Percentiles rank a stretch among this genome's conserved stretches.
phyloP scores from a whole-genome alignment of 495 filamentous ascomycete genomes.

The Podospora pseudopauciseta region DNA sequence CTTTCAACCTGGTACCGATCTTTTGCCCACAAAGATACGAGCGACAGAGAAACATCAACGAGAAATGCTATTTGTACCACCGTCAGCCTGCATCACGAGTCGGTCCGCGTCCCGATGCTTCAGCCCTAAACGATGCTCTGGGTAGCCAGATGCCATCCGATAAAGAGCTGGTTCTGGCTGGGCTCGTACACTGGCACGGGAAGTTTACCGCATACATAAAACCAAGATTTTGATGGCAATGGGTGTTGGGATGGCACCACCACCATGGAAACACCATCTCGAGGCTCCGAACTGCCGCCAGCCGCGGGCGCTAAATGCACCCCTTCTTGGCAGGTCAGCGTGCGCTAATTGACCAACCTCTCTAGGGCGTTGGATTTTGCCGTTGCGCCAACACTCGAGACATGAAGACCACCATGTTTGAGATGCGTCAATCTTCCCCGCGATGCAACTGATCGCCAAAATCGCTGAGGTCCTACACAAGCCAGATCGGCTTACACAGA shows the following conservation, averaged over 20 bases:
- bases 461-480: not conserved
- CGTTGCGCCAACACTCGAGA: not conserved
- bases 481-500: not conserved
- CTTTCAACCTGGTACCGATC: not conserved
- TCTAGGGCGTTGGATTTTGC: not conserved
- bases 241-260: not conserved
- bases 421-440: not conserved
- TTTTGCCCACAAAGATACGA: not conserved
- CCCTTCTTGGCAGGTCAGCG: not conserved
- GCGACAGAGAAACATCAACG: not conserved
- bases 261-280: not conserved
- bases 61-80: not conserved
- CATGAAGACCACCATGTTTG: not conserved
- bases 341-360: not conserved
- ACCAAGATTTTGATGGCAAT: not conserved
- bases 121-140: not conserved
- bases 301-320: slow-evolving; percentile 20
- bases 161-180: not conserved
- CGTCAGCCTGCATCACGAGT: not conserved
- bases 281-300: slow-evolving; percentile 22
- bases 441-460: not conserved
- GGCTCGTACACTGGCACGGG: not conserved
- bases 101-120: not conserved
- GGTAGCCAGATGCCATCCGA: not conserved
- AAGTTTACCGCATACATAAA: not conserved